Percentiles rank a stretch among this genome's conserved stretches.
Evolutionary conservation across 2,329 filamentous ascomycete genomes (phyloP).

Genomic region (Pochonia chlamydosporia): DNA sequence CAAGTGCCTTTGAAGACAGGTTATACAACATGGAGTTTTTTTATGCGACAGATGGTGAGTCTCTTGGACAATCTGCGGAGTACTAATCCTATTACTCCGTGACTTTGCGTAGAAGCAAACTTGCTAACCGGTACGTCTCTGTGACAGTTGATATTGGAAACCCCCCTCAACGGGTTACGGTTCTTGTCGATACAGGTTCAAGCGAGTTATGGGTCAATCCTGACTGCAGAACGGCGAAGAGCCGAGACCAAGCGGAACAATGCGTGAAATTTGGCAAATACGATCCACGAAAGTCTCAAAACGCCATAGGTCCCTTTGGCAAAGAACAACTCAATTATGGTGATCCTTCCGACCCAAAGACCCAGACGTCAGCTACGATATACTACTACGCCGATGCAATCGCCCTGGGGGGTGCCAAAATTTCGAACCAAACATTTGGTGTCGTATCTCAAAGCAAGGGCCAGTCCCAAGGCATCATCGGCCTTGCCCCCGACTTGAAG

Average conservation of each 20-base stretch:
- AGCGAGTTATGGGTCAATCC: slow-evolving; percentile 52
- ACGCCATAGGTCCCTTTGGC: slow-evolving; percentile 30
- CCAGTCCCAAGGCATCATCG: slow-evolving; percentile 47
- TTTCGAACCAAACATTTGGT: slow-evolving; percentile 45
- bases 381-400: slow-evolving; percentile 41
- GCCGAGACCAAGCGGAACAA: slow-evolving; percentile 24
- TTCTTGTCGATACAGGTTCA: slow-evolving; percentile 47
- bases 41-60: slow-evolving; percentile 32
- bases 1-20: slow-evolving; percentile 21
- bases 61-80: not conserved
- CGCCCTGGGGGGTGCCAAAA: slow-evolving; percentile 34
- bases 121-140: not conserved
- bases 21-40: slow-evolving; percentile 32
- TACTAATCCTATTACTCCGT: too few relatives aligned
- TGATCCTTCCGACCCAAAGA: slow-evolving; percentile 28
- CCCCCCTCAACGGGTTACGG: slow-evolving; percentile 35
- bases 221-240: slow-evolving; percentile 34
- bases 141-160: slow-evolving; percentile 36
- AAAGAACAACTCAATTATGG: slow-evolving; percentile 33
- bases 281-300: slow-evolving; percentile 34
- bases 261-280: slow-evolving; percentile 39
- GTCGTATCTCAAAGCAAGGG: slow-evolving; percentile 37
- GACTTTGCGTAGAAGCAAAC: too few relatives aligned
- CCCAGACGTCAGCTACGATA: slow-evolving; percentile 33
- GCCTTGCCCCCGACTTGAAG: slow-evolving; percentile 37